Base-by-base conservation (phyloP, 176 grass and related monocot genomes). In the Triticum timopheevii region DNA sequence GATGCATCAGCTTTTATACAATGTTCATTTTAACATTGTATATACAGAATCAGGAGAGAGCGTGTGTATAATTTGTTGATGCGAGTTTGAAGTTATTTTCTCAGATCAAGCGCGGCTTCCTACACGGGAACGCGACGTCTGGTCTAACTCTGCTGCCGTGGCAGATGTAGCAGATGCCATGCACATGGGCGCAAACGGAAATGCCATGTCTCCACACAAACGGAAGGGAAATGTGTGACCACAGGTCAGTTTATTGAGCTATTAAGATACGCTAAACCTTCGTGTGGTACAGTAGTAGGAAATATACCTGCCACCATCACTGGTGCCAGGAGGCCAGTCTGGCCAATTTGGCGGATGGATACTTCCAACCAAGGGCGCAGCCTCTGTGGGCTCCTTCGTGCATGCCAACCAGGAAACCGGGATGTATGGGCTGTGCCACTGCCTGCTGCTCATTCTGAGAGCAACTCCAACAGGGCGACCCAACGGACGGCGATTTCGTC, bases 41-140 rank as follows among this genome's bases (percentile, higher is more conserved):
- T 36, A 36, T 36, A 11, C 3, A 13, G 11, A 13, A 45, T 45
- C 50, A 19, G 31, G 61, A 25, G 33, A 27, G 7, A 28, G 8
- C 33, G 22, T 31, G 10, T 44, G 42, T 35, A 12, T 70, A 22
- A 38, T 2, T 66, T 66, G 71, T 76, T 36, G 27, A 50, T 47
- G 10, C 12, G 15, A 45, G 58, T 45, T 22, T 47, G 50, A 17
- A 54, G 50, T 22, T 59, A 7, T 24, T 25, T 40, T 17, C 33
- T 34, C 12, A 19, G 59, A 64, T 76, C 25, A 65, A 49, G 49
- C n/a, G 27, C 19, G 15, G 38, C 12, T 64, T 3, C 36, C 27
- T 35, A 39, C 83, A 85, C 61, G 22, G 73, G 44, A 68, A 38
- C 77, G 83, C 13, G 42, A 85, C 83, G 11, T 66, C 19, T n/a